A percentile compares a stretch with the other conserved stretches of the same genome.
Evolutionary conservation across 2,329 filamentous ascomycete species (phyloP).

Genomic region (Penicillium sclerotiorum): DNA sequence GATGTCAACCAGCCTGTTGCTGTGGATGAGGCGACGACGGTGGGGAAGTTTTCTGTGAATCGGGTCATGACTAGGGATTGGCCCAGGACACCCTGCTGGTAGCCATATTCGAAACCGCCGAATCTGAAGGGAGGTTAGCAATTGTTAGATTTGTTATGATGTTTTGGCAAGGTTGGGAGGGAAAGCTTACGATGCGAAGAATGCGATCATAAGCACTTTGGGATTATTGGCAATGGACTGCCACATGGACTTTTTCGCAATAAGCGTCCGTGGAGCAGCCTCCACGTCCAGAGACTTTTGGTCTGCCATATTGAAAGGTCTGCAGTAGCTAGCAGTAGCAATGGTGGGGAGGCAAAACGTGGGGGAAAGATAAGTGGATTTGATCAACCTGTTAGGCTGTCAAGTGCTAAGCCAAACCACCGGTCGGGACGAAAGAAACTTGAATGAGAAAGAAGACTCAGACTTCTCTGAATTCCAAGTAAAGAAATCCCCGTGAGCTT

Average conservation of each 20-base stretch:
- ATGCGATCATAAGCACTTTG: slow-evolving; percentile 56
- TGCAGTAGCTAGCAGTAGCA: neutral
- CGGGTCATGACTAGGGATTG: slow-evolving; percentile 55
- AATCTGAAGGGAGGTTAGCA: slow-evolving; percentile 35
- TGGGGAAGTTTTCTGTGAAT: slow-evolving; percentile 50
- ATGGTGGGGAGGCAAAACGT: neutral
- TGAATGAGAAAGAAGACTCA: neutral
- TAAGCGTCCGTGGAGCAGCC: slow-evolving; percentile 18
- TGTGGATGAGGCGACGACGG: slow-evolving; percentile 45
- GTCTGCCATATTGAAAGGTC: slow-evolving; percentile 16
- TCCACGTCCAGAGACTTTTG: slow-evolving; percentile 21
- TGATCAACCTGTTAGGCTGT: too few species aligned
- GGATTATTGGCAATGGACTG: slow-evolving; percentile 37
- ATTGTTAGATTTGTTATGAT: slow-evolving; percentile 5
- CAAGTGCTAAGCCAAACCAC: too few species aligned
- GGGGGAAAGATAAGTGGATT: neutral
- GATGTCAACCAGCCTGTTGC: slow-evolving; percentile 51
- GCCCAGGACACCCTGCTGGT: slow-evolving; percentile 47
- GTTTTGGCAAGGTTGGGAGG: neutral
- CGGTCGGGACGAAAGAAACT: too few species aligned
- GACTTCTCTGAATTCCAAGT: neutral
- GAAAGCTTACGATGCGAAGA: slow-evolving; percentile 46
- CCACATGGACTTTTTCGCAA: slow-evolving; percentile 31
- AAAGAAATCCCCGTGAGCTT: neutral
- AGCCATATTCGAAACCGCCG: slow-evolving; percentile 54